These are phyloP conservation scores for Thyridium curvatum DNA, from an alignment of 2,329 filamentous ascomycete species.

Conservation along the genomic window DNA sequence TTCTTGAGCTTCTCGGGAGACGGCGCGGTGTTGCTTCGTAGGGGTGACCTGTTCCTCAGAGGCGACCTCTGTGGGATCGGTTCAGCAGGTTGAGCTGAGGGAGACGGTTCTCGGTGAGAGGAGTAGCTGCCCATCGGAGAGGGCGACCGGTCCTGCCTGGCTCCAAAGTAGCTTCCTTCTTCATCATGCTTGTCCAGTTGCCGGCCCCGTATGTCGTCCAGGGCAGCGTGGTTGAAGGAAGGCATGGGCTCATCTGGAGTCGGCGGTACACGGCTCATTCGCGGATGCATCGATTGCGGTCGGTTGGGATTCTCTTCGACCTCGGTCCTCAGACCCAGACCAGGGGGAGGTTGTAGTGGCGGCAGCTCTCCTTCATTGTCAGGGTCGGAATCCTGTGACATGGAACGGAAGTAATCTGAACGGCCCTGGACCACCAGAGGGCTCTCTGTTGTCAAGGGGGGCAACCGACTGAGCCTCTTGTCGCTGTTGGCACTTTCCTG, in stretches of 20 bases:
- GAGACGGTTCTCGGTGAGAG: no score
- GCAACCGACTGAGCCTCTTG: constrained; percentile 76
- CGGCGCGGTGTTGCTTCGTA: constrained; percentile 17
- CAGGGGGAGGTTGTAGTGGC: constrained; percentile 25
- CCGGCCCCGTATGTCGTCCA: constrained; percentile 34
- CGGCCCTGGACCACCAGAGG: constrained; percentile 69
- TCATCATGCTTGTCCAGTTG: constrained; percentile 30
- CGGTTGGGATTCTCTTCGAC: constrained; percentile 53
- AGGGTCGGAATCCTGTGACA: constrained; percentile 56
- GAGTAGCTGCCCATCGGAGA: constrained; percentile 36
- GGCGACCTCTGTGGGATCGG: constrained; percentile 23
- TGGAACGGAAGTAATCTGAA: constrained; percentile 74
- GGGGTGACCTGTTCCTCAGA: no score
- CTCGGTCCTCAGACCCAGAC: constrained; percentile 46
- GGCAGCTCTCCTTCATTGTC: constrained; percentile 35
- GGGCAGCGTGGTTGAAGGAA: constrained; percentile 28
- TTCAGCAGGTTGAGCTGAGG: no score
- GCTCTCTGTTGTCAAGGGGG: constrained; percentile 75
- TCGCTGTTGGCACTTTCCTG: constrained; percentile 71
- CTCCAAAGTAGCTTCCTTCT: constrained; percentile 38
- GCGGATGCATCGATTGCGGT: constrained; percentile 69
- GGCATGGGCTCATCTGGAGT: constrained; percentile 43
- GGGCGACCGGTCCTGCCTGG: constrained; percentile 53
- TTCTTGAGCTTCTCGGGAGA: constrained; percentile 40
- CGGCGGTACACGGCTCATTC: constrained; percentile 58